A percentile compares a stretch with the other conserved stretches of the same genome.
These are phyloP conservation scores for Ceriops decandra DNA, from an alignment of 345 rosid genomes.

Conservation along the genomic window DNA sequence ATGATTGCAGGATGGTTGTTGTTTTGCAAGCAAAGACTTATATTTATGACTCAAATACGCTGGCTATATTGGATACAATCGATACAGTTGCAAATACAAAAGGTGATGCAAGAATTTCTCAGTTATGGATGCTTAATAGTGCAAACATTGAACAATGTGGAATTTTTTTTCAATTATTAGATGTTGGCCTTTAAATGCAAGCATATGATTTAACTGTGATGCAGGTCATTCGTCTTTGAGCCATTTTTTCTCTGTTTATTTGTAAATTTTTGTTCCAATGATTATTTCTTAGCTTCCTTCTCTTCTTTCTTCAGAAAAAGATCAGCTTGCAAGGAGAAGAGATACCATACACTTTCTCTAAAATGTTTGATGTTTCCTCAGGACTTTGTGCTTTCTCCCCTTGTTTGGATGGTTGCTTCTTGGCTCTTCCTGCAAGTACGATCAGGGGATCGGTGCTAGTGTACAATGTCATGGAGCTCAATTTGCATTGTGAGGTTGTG, in stretches of 20 bases:
- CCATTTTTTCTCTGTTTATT: no score
- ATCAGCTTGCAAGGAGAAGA: no score
- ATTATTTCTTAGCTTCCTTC: no score
- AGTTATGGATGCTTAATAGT: background rate
- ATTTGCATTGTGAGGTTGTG: constrained; percentile 79
- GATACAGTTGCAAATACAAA: constrained; percentile 76
- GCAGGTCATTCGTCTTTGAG: no score
- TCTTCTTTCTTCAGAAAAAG: no score
- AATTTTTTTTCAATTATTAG: no score
- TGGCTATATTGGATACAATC: constrained; percentile 64
- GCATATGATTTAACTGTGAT: no score
- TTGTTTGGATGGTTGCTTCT: constrained; percentile 72
- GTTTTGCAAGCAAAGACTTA: constrained; percentile 78
- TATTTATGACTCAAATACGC: constrained; percentile 67
- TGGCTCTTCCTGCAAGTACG: constrained; percentile 87
- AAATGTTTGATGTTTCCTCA: constrained; percentile 24
- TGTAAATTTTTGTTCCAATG: no score
- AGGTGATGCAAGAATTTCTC: constrained; percentile 39
- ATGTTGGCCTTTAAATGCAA: no score
- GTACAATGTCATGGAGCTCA: constrained; percentile 78
- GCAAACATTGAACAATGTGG: no score
- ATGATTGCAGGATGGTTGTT: constrained; percentile 65
- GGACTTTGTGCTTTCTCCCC: constrained; percentile 92
- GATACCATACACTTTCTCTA: background rate
- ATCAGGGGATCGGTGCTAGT: constrained; percentile 76